Base-by-base conservation (phyloP, 495 filamentous ascomycete species). In the Podospora anserina region DNA sequence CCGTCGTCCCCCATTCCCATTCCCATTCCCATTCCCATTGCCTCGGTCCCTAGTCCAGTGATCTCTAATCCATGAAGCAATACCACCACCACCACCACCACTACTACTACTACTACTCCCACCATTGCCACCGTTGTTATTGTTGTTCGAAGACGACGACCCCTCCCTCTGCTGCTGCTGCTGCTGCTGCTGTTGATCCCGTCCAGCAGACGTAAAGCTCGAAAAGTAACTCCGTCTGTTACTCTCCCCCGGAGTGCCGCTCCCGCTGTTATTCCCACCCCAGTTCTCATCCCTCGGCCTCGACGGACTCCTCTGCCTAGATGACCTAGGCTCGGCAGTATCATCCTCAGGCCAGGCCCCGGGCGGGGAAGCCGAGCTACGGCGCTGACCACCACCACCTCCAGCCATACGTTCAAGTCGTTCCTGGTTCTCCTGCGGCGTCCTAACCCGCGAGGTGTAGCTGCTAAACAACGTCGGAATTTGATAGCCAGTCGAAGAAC, bases 61-160 rank as follows among this genome's bases (percentile, higher is more conserved):
- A 49, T 63, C 61, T n/a, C 61, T 63, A 63, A 63, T 5, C 61
- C 61, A 63, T 11, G 27, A 23, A 15, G 1, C n/a, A 18, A 18
- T 19, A 7, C 30, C 5, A 3, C 61, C 32, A 2, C 61, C 30
- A 19, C 32, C 26, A 49, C 23, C 32, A 15, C n/a, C n/a, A 18
- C 32, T 5, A 7, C 30, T 3, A 2, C 61, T n/a, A 1, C 61
- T 16, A 19, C 30, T 63, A 49, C 23, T 62, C 26, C 60, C 60
- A 5, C 60, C 27, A 27, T 62, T 62, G n/a, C 61, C 32, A 19
- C n/a, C n/a, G 4, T 20, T 28, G 3, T 28, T 63, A 23, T 44
- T 44, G 19, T 63, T 32, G 28, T 32, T 20, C 2, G n/a, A 16
- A 2, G 23, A 18, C 19, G 19, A 59, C 1, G 26, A 59, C 13